phyloP scores from a whole-genome alignment of 1,284 basidiomycete species.

The Golubevia pallescens region DNA sequence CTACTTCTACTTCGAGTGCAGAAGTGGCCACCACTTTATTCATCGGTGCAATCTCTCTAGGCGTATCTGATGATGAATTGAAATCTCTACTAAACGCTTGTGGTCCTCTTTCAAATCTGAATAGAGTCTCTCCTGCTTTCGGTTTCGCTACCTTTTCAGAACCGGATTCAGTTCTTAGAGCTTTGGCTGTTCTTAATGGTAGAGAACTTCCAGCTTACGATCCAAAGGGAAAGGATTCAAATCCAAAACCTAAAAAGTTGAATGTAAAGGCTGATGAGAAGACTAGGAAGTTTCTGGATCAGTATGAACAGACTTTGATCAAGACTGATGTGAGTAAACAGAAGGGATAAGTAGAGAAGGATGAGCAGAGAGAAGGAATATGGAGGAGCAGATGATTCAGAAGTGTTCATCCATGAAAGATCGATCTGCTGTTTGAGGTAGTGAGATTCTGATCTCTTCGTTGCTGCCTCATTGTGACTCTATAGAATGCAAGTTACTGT shows the following conservation, averaged over 20 bases:
- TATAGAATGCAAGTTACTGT: too few species aligned
- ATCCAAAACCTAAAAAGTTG: slow-evolving; percentile 72
- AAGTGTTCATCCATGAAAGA: too few species aligned
- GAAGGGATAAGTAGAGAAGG: too few species aligned
- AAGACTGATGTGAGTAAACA: slow-evolving; percentile 77
- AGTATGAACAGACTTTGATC: slow-evolving; percentile 79
- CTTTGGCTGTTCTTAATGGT: slow-evolving; percentile 78
- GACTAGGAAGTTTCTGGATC: slow-evolving; percentile 82
- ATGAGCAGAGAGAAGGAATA: slow-evolving; percentile 64
- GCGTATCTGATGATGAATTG: slow-evolving; percentile 7
- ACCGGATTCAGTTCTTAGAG: slow-evolving; percentile 83
- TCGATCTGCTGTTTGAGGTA: too few species aligned
- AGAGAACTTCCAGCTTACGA: slow-evolving; percentile 70
- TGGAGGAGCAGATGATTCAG: slow-evolving; percentile 71
- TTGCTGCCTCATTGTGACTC: too few species aligned
- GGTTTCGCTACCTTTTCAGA: slow-evolving; percentile 92
- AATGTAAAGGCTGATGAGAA: slow-evolving; percentile 84
- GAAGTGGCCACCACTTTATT: slow-evolving; percentile 10
- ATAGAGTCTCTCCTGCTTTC: slow-evolving; percentile 89
- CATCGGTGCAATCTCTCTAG: slow-evolving; percentile 5
- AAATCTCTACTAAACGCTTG: too few species aligned
- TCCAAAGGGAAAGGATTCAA: too few species aligned
- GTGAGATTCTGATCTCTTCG: too few species aligned
- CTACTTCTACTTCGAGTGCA: slow-evolving; percentile 17
- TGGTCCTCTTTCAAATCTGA: slow-evolving; percentile 83